Evolutionary conservation across 1,284 basidiomycete genomes (phyloP).

Genomic region (Irpex rosettiformis): DNA sequence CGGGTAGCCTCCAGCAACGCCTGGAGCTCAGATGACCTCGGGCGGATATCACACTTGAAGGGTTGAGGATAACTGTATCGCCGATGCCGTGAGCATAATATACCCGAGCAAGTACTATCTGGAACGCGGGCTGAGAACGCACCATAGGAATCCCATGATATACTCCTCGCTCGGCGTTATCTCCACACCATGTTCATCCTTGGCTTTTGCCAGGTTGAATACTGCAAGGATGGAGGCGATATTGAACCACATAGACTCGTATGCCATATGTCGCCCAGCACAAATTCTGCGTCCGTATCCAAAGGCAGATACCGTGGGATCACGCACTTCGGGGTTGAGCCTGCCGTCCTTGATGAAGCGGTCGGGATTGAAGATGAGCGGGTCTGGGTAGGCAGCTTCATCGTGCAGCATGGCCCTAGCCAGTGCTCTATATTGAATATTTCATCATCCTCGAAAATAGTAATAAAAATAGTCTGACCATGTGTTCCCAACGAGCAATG

Average conservation of each 20-base stretch:
- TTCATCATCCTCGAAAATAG: background rate
- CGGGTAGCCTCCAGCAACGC: background rate
- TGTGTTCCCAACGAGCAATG: constrained; percentile 2
- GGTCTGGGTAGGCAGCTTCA: background rate
- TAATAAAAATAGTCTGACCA: background rate
- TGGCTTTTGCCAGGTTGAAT: constrained; percentile 5
- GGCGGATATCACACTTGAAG: constrained; percentile 1
- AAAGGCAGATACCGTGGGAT: constrained; percentile 2
- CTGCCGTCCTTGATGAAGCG: constrained; percentile 1
- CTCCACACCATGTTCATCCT: background rate
- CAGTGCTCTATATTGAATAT: too few species aligned
- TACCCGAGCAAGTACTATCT: background rate
- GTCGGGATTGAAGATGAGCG: constrained; percentile 4
- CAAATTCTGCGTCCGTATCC: constrained; percentile 11
- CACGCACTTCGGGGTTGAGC: constrained; percentile 4
- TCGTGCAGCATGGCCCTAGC: constrained; percentile 9
- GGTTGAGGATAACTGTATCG: background rate
- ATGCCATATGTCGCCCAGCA: constrained; percentile 6
- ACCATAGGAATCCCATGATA: background rate
- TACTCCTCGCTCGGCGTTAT: background rate
- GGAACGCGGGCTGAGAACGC: background rate
- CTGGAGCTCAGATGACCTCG: background rate
- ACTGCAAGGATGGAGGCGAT: constrained; percentile 2
- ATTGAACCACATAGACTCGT: constrained; percentile 4
- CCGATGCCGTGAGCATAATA: background rate